Evolutionary conservation across 2,329 filamentous ascomycete species (phyloP).

Genomic region (Myrmaecium sp.): DNA sequence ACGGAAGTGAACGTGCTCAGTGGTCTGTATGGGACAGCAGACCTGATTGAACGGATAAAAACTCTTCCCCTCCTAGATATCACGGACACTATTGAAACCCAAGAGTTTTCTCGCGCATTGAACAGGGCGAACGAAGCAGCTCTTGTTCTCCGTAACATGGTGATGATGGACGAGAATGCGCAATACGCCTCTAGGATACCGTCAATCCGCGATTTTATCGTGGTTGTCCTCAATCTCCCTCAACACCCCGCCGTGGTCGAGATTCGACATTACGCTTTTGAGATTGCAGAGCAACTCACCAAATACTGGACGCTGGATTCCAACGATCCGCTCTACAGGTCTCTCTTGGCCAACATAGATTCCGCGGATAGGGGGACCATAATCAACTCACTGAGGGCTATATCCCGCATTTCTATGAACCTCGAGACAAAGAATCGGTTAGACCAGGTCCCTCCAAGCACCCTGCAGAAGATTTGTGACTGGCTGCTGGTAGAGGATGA

Average conservation of each 20-base stretch:
- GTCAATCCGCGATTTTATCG: slow-evolving; percentile 64
- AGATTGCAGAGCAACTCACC: slow-evolving; percentile 81
- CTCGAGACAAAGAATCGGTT: slow-evolving; percentile 64
- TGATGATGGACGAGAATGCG: slow-evolving; percentile 82
- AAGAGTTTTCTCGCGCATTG: slow-evolving; percentile 54
- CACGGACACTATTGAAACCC: slow-evolving; percentile 53
- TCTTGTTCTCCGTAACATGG: slow-evolving; percentile 86
- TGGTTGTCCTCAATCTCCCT: slow-evolving; percentile 66
- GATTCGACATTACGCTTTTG: slow-evolving; percentile 76
- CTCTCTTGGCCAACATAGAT: slow-evolving; percentile 40
- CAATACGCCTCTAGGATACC: slow-evolving; percentile 59
- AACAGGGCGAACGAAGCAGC: slow-evolving; percentile 71
- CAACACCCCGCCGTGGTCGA: slow-evolving; percentile 57
- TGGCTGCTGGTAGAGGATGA: slow-evolving; percentile 77
- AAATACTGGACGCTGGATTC: slow-evolving; percentile 58
- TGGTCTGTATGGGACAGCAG: slow-evolving; percentile 47
- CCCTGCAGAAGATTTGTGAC: slow-evolving; percentile 51
- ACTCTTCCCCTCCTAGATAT: slow-evolving; percentile 40
- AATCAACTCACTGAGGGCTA: slow-evolving; percentile 60
- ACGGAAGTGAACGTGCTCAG: slow-evolving; percentile 40
- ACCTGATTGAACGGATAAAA: slow-evolving; percentile 56
- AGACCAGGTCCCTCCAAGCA: slow-evolving; percentile 46
- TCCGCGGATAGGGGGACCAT: slow-evolving; percentile 63
- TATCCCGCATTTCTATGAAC: slow-evolving; percentile 79
- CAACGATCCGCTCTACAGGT: slow-evolving; percentile 63